These are phyloP conservation scores for Mortierella sp. DNA, from an alignment of 371 early-diverging fungal genomes.

Conservation along the genomic window DNA sequence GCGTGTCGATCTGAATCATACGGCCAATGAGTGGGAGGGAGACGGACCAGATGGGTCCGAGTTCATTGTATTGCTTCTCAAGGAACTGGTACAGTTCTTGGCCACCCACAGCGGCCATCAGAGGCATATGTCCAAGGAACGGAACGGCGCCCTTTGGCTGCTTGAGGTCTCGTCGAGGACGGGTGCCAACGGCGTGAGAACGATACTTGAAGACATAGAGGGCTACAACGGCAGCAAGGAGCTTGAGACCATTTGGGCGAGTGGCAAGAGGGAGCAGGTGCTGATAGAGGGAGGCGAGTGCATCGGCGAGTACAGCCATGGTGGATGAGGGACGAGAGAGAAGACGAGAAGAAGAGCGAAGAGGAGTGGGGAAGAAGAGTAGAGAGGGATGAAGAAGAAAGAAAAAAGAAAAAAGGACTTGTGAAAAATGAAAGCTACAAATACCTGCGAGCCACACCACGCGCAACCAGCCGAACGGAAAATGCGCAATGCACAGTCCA, in stretches of 20 bases:
- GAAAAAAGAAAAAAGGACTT: too few species aligned
- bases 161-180: constrained; percentile 22
- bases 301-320: too few species aligned
- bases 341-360: too few species aligned
- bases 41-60: constrained; percentile 26
- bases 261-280: neutral
- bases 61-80: constrained; percentile 12
- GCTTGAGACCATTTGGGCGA: neutral
- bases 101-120: constrained; percentile 12
- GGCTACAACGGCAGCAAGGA: constrained; percentile 1
- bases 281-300: neutral
- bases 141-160: constrained; percentile 17
- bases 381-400: too few species aligned
- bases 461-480: too few species aligned
- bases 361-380: too few species aligned
- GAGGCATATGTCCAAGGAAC: constrained; percentile 15
- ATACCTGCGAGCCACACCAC: too few species aligned
- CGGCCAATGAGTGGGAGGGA: constrained; percentile 17
- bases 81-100: constrained; percentile 17
- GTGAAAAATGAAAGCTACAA: too few species aligned
- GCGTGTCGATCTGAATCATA: constrained; percentile 22
- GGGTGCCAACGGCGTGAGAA: constrained; percentile 25
- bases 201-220: constrained; percentile 14
- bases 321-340: too few species aligned
- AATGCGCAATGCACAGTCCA: too few species aligned